Percentiles rank a stretch among this genome's conserved stretches.
Evolutionary conservation across 2,329 filamentous ascomycete species (phyloP).

Genomic region (Dothiorella sarmentorum): DNA sequence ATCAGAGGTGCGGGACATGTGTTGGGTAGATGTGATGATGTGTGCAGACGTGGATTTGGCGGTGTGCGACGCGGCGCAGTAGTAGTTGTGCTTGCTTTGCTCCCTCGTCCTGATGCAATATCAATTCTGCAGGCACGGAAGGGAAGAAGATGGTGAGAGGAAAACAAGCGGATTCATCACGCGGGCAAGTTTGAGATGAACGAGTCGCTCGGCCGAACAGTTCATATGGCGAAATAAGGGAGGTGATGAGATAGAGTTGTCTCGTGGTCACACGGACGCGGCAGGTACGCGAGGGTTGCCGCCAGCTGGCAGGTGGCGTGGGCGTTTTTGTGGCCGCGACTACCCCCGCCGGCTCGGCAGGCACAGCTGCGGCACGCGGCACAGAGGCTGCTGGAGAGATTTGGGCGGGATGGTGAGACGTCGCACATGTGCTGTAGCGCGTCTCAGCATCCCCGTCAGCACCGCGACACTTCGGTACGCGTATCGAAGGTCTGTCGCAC

Average conservation of each 20-base stretch:
- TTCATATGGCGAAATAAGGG: not conserved
- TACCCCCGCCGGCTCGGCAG: not conserved
- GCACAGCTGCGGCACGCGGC: not conserved
- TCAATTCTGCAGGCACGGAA: not conserved
- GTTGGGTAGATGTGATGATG: no score
- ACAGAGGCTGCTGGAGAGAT: not conserved
- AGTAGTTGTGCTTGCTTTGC: not conserved
- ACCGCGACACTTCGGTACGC: no score
- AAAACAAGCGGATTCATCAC: not conserved
- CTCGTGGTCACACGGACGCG: no score
- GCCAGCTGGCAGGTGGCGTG: conserved; percentile 10
- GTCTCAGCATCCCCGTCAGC: not conserved
- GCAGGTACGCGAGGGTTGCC: conserved; percentile 3
- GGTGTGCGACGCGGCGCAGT: no score
- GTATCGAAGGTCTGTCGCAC: no score
- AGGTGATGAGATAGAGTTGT: no score
- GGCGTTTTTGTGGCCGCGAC: not conserved
- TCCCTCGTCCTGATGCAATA: not conserved
- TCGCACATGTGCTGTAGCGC: conserved; percentile 6
- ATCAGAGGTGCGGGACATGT: not conserved
- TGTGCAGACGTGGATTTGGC: no score
- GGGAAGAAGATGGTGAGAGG: not conserved
- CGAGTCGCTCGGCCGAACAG: not conserved
- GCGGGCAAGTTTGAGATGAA: not conserved
- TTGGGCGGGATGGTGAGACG: conserved; percentile 9